Evolutionary conservation across 2,329 filamentous ascomycete species (phyloP).

Genomic region (Monosporascus sp.): DNA sequence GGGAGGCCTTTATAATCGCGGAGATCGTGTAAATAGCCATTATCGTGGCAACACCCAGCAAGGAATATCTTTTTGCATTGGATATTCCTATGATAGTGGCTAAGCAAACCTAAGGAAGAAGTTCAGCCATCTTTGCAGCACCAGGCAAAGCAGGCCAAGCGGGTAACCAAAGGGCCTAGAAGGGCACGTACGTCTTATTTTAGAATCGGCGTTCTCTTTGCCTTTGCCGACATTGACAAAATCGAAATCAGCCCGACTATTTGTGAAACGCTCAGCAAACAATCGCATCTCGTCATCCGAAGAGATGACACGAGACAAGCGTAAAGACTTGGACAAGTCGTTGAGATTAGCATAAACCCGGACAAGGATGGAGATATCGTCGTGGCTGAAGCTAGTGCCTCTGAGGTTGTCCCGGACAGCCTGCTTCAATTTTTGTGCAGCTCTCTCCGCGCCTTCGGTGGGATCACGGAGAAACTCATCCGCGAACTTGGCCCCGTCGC

Average conservation of each 20-base stretch:
- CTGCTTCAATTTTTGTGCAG: conserved; percentile 26
- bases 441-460: conserved; percentile 22
- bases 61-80: conserved; percentile 30
- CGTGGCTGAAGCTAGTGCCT: conserved; percentile 17
- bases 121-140: conserved; percentile 5
- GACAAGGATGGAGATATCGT: conserved; percentile 27
- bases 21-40: conserved; percentile 30
- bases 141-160: neutral
- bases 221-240: conserved; percentile 31
- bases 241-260: conserved; percentile 28
- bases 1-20: conserved; percentile 24
- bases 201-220: conserved; percentile 30
- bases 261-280: conserved; percentile 30
- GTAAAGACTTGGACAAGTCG: conserved; percentile 27
- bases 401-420: conserved; percentile 23
- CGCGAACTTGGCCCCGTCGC: conserved; percentile 30
- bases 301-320: conserved; percentile 26
- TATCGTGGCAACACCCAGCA: conserved; percentile 29
- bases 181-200: conserved; percentile 24
- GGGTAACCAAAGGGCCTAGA: neutral
- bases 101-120: conserved; percentile 24
- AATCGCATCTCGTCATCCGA: conserved; percentile 25
- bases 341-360: conserved; percentile 30
- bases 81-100: conserved; percentile 27
- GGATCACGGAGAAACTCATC: conserved; percentile 26